Evolutionary conservation across 768 basidiomycete species (phyloP).

Genomic region (Hypholoma sublateritium): DNA sequence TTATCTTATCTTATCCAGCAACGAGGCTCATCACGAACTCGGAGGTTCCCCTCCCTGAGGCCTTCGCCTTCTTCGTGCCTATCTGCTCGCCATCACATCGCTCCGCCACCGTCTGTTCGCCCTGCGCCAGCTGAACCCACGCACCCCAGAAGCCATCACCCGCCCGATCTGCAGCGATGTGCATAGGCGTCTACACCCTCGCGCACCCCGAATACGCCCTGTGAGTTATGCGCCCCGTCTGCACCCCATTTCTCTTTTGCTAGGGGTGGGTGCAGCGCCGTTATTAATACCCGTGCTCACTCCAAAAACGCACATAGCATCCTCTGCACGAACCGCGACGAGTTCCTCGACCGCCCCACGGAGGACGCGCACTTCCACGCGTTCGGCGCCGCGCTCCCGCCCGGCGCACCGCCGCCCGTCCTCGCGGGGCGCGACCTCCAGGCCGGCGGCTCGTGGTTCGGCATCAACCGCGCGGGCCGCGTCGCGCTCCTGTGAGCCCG

Average conservation of each 20-base stretch:
- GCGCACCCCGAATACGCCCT: conserved; percentile 77
- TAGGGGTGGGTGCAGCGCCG: too few species aligned
- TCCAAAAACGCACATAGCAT: conserved; percentile 42
- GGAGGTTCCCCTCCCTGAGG: too few species aligned
- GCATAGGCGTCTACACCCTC: conserved; percentile 76
- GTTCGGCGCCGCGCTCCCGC: conserved; percentile 39
- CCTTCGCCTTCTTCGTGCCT: too few species aligned
- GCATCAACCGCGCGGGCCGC: conserved; percentile 62
- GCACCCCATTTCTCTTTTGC: background rate
- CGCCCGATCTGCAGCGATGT: conserved; percentile 46
- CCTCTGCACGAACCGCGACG: conserved; percentile 77
- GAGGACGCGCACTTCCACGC: conserved; percentile 65
- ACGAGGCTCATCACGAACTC: too few species aligned
- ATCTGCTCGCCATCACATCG: too few species aligned
- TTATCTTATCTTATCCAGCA: too few species aligned
- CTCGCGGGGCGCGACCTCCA: conserved; percentile 74
- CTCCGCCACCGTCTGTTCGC: too few species aligned
- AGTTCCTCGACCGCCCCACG: conserved; percentile 68
- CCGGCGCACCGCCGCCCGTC: conserved; percentile 33
- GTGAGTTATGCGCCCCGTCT: too few species aligned
- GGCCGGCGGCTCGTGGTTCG: conserved; percentile 85
- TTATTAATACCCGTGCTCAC: too few species aligned
- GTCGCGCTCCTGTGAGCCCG: conserved; percentile 68
- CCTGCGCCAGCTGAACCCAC: too few species aligned
- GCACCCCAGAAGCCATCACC: too few species aligned